Evolutionary conservation across 768 basidiomycete genomes (phyloP), one percentile per base, ranked within the genome.

Genomic region (Russula lepida): DNA sequence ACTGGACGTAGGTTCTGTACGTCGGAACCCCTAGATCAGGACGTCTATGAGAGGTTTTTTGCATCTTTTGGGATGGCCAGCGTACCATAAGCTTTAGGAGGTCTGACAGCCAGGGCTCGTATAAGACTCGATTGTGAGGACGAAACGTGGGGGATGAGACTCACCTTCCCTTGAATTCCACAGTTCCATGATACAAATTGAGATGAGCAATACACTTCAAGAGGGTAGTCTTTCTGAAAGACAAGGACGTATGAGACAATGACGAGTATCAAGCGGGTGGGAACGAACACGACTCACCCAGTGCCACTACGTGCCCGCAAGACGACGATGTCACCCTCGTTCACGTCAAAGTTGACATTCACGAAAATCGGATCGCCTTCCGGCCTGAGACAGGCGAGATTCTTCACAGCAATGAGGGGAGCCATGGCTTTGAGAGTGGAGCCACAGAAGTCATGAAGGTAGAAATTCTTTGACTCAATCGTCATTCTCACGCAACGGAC

Each of bases 131-230:
- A 21, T 2, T 19, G 7, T 28, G 41, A 47, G 27, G 58, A 56
- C 41, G n/a, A 54, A 17, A 27, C 21, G 2, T 11, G 19, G 19
- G 32, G 1, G 41, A 2, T 4, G 19, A 43, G 33, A 75, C 81
- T 67, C 64, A 88, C 90, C 80, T 82, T 72, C 87, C 91, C 68
- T 78, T 75, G 68, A 85, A 85, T 15, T 81, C 64, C 30, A 90
- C 77, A 48, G 81, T 76, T 2, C 92, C 86, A 8, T 78, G 74
- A 68, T 90, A 89, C 6, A 88, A 71, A 59, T 83, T 83, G 35
- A 95, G 75, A 73, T 94, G 87, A 30, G 91, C 84, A 25, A 95
- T 77, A 68, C 89, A 92, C 72, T 93, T 95, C 48, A 95, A 71
- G 54, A 95, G 73, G 0, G 92, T 92, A 1, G 85, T 84, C 70